Evolutionary conservation across 768 basidiomycete genomes (phyloP).

Genomic region (Rhizopogon vinicolor): DNA sequence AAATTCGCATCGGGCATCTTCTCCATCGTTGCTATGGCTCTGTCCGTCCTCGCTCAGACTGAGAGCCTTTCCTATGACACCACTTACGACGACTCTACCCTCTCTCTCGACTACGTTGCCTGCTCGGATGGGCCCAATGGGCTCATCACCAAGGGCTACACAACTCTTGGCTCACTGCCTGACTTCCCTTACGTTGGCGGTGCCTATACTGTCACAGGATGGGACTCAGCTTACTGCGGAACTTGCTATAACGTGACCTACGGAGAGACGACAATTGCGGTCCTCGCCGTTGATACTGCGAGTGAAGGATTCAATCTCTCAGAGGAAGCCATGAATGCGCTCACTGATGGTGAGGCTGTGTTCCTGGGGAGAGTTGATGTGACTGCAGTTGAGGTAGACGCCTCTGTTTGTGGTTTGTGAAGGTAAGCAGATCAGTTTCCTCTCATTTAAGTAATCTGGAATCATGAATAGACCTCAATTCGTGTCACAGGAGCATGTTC

Average conservation of each 20-base stretch:
- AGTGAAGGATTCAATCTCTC: conserved; percentile 43
- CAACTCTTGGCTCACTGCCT: conserved; percentile 28
- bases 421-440: background rate
- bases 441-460: background rate
- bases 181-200: conserved; percentile 29
- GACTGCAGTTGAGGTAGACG: conserved; percentile 35
- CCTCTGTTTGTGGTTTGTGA: conserved; percentile 43
- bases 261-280: conserved; percentile 8
- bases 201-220: conserved; percentile 25
- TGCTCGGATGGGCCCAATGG: conserved; percentile 31
- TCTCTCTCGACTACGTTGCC: conserved; percentile 16
- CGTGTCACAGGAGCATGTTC: background rate
- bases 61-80: conserved; percentile 25
- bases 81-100: conserved; percentile 22
- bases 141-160: conserved; percentile 25
- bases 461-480: background rate
- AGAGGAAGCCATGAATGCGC: conserved; percentile 46
- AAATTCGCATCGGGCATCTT: conserved; percentile 15
- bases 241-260: conserved; percentile 29
- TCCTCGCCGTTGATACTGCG: conserved; percentile 25
- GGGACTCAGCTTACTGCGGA: conserved; percentile 26
- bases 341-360: conserved; percentile 45
- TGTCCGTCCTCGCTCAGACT: conserved; percentile 14
- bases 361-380: conserved; percentile 46
- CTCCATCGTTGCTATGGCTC: conserved; percentile 8